Base-by-base conservation (phyloP, 768 basidiomycete species). In the Sporobolomyces pararoseus region DNA sequence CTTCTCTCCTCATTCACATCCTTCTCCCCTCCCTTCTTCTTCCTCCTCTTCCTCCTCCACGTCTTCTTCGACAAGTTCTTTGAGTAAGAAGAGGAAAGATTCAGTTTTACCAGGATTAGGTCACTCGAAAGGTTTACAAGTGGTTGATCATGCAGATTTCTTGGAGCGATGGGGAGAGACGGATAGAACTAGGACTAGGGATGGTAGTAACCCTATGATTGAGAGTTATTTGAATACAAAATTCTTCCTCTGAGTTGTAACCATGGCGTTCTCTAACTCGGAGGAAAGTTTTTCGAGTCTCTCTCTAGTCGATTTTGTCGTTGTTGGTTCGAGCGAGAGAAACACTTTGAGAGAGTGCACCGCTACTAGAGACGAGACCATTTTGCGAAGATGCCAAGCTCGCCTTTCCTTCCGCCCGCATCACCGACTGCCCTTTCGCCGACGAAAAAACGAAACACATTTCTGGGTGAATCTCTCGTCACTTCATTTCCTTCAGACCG, bases 141-240 rank as follows among this genome's bases (percentile, higher is more conserved):
- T 99, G 54, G 91, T 89, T 77, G 87, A 86, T 16, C 95, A 99
- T 77, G 83, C 87, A 46, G 89, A 94, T 78, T 98, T 98, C 78
- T 81, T 97, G 83, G 84, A 85, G 76, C 87, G 88, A 54, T 98
- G 91, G 78, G 92, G 86, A 46, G 87, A 91, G 69, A 77, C 91
- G 39, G 82, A 81, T 68, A 83, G 81, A 78, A 96, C 95, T 27
- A 31, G 53, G 51, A n/a, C 39, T 16, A n/a, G 66, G 63, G 75
- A 76, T 31, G 75, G 77, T 25, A 65, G 58, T 16, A 77, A 77
- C 50, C 77, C 77, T 34, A 71, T 77, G 77, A 31, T 76, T 7
- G 77, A 75, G 21, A 39, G 54, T 25, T 77, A 76, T 39, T 54
- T 53, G 55, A 77, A 77, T 57, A 73, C 74, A 0, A 63, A 58